phyloP scores from a whole-genome alignment of 768 basidiomycete species.

The Mycena leptocephala region DNA sequence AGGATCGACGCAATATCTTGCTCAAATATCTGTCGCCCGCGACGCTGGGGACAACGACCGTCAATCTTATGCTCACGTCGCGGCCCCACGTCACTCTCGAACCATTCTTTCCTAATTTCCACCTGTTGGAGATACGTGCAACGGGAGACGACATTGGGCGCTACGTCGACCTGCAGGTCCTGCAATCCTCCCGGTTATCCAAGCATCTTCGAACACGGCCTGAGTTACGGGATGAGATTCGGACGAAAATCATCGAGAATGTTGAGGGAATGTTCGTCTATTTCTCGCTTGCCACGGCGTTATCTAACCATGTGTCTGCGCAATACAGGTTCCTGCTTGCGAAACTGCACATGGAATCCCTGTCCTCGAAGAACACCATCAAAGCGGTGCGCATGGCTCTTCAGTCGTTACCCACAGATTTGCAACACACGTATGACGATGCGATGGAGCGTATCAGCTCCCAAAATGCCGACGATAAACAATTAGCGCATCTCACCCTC shows the following conservation, averaged over 20 bases:
- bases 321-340: constrained; percentile 25
- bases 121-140: background rate
- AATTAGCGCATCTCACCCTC: background rate
- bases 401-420: background rate
- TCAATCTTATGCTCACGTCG: constrained; percentile 13
- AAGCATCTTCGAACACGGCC: constrained; percentile 5
- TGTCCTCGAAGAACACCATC: background rate
- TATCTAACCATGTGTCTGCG: background rate
- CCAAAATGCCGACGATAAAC: constrained; percentile 7
- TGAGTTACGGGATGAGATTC: constrained; percentile 1
- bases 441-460: background rate
- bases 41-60: background rate
- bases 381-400: background rate
- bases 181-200: background rate
- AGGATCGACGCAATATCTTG: background rate
- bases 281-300: background rate
- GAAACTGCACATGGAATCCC: constrained; percentile 9
- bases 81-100: constrained; percentile 6
- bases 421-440: background rate
- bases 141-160: background rate
- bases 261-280: background rate
- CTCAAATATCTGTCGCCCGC: background rate
- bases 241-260: background rate
- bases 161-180: background rate
- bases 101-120: background rate